Evolutionary conservation across 768 basidiomycete species (phyloP).

Genomic region (Psilocybe subaeruginosa): DNA sequence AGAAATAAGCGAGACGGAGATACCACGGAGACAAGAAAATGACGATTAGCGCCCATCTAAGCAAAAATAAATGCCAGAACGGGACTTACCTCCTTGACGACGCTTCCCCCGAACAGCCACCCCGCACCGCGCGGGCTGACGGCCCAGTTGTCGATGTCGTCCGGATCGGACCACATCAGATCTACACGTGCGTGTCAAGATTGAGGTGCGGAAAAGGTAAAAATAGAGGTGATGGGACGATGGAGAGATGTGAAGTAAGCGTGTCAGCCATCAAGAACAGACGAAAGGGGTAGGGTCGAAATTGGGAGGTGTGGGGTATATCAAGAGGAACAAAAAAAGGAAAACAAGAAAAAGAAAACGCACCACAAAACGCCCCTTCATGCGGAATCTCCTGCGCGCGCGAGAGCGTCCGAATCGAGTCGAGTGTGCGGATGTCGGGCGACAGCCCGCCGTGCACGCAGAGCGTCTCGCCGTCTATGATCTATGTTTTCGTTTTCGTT

Average conservation of each 20-base stretch:
- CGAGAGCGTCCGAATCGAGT: slow-evolving; percentile 91
- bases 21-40: background rate
- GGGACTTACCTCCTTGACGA: slow-evolving; percentile 74
- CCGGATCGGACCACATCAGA: slow-evolving; percentile 98
- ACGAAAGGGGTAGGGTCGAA: too few relatives aligned
- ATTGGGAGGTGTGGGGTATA: too few relatives aligned
- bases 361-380: slow-evolving; percentile 97
- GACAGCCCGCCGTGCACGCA: slow-evolving; percentile 97
- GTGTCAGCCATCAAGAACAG: too few relatives aligned
- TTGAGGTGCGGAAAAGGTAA: background rate
- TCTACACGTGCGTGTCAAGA: slow-evolving; percentile 46
- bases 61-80: background rate
- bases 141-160: slow-evolving; percentile 95
- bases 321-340: background rate
- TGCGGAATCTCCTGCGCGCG: slow-evolving; percentile 98
- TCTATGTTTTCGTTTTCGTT: slow-evolving; percentile 53
- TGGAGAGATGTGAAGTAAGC: too few relatives aligned
- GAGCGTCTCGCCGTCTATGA: slow-evolving; percentile 89
- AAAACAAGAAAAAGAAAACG: slow-evolving; percentile 16
- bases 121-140: slow-evolving; percentile 96
- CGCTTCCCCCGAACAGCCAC: slow-evolving; percentile 88
- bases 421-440: slow-evolving; percentile 92
- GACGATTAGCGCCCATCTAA: background rate
- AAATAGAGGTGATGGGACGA: too few relatives aligned
- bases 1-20: too few relatives aligned